Conservation (phyloP, 2,329 filamentous ascomycete genomes). For the Periconia digitata region DNA sequence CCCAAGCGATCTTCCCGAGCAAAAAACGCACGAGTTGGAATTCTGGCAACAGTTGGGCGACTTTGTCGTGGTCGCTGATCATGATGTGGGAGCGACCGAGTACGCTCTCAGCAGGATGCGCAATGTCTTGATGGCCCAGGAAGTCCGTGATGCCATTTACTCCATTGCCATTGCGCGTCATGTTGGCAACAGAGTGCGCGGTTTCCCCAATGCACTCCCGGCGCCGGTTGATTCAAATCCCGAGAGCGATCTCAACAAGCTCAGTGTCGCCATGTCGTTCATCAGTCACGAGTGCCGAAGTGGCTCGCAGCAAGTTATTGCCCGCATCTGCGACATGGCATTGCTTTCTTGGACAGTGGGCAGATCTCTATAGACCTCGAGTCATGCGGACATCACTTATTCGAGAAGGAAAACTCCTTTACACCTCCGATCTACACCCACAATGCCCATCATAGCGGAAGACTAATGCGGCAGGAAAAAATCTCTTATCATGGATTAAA, state of each 20-base stretch:
- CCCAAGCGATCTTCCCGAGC: constrained; percentile 46
- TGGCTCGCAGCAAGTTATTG: constrained; percentile 52
- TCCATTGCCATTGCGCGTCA: constrained; percentile 81
- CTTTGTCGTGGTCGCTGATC: constrained; percentile 66
- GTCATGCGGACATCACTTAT: background rate
- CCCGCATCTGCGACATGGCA: constrained; percentile 53
- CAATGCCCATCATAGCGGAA: background rate
- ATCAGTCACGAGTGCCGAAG: constrained; percentile 49
- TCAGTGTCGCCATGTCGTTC: constrained; percentile 52
- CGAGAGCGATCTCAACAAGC: constrained; percentile 45
- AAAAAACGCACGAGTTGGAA: constrained; percentile 59
- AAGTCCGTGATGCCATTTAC: constrained; percentile 89
- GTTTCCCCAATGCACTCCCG: constrained; percentile 47
- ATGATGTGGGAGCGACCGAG: constrained; percentile 64
- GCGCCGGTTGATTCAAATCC: constrained; percentile 27
- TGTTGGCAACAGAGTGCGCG: constrained; percentile 61
- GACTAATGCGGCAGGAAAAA: background rate
- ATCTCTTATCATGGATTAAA: background rate
- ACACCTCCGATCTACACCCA: background rate
- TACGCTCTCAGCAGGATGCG: constrained; percentile 67
- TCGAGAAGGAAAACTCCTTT: background rate
- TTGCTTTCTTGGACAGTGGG: constrained; percentile 47
- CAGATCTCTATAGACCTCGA: constrained; percentile 19
- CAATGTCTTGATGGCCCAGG: constrained; percentile 72
- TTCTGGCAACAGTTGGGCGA: constrained; percentile 83